Evolutionary conservation across 2,329 filamentous ascomycete genomes (phyloP), one percentile per base, ranked within the genome.

Genomic region (Hypoxylon sp.): DNA sequence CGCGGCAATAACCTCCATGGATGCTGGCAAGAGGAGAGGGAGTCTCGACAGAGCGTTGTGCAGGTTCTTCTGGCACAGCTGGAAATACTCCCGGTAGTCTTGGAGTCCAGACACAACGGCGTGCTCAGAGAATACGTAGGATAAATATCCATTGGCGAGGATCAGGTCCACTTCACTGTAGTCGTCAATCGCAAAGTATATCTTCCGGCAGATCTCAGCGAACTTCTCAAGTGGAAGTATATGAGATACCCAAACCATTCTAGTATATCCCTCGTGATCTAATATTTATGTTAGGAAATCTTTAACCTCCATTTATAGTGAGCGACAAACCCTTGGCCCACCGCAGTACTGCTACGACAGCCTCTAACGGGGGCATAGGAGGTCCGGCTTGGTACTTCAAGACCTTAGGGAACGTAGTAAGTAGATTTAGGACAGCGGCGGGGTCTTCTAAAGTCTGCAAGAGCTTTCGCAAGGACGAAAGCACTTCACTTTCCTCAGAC

Each of bases 161-260:
- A 81, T 75, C 6, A 79, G 75, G 10, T 81, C 79, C 2, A 77
- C 54, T 13, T 79, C 73, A 0, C 64, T 75, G 57, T 81, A 77
- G 4, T 76, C 74, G 6, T 80, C 75, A 3, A 80, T 61, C 0
- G 78, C 76, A 51, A 82, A 82, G 60, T 79, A 82, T 6, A 82
- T 73, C 63, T 77, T 79, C 27, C 72, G 74, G 46, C 79, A 79
- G 8, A 77, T 73, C 2, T 79, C 73, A 2, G 75, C 69, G 30
- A 80, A 81, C 0, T 48, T 73, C 0, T 77, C 59, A 0, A 80
- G 67, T 0, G 81, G 77, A 13, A 81, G 75, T 3, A 82, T 72
- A 3, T 73, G 73, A 14, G 73, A 77, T 13, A 82, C 69, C 73
- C 79, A 79, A 0, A 40, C n/a, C 0, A 81, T 72, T 44, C 75